Evolutionary conservation across 306 rosid genomes (phyloP), one percentile per base, ranked within the genome.

Genomic region (Psophocarpus tetragonolobus): DNA sequence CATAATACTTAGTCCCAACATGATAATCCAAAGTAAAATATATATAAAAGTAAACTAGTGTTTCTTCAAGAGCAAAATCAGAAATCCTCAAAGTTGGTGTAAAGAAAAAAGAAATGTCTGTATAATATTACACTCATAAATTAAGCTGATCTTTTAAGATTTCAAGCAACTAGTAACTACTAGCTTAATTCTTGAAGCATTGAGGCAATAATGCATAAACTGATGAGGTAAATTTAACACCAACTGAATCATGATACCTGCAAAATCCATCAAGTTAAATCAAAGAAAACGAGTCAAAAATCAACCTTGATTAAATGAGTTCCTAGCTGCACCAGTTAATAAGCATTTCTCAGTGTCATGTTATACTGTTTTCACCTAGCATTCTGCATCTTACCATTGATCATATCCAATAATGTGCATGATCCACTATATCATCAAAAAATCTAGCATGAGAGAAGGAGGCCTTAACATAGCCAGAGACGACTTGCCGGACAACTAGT

Each of bases 381-480:
- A 76, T n/a, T 73, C 3, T 69, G 51, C 14, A 64, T 30, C 70
- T 71, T 29, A 70, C 69, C 62, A 70, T 65, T 47, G 41, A 54
- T 18, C 33, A 38, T 75, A 38, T 58, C 48, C 80, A 79, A 67
- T 8, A 74, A 14, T 44, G 62, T 44, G 61, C 8, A 64, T 35
- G 80, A n/a, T n/a, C n/a, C n/a, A 47, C 23, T 56, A 56, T 71
- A 69, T 90, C 97, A 86, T 77, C 86, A 24, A 3, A 82, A 85
- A 77, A 80, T 76, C 96, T 84, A 74, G 88, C 97, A 94, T 91
- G 97, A 89, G 83, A 90, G 62, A 85, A 87, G 35, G 86, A 89
- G 93, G 90, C 47, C 74, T 63, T 82, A 14, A 79, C 47, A 83
- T 87, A 94, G 98, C 98, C 93, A 89, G 35, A 80, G 91, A 94